phyloP scores from a whole-genome alignment of 495 filamentous ascomycete genomes.

The Aspergillus bertholletiae region DNA sequence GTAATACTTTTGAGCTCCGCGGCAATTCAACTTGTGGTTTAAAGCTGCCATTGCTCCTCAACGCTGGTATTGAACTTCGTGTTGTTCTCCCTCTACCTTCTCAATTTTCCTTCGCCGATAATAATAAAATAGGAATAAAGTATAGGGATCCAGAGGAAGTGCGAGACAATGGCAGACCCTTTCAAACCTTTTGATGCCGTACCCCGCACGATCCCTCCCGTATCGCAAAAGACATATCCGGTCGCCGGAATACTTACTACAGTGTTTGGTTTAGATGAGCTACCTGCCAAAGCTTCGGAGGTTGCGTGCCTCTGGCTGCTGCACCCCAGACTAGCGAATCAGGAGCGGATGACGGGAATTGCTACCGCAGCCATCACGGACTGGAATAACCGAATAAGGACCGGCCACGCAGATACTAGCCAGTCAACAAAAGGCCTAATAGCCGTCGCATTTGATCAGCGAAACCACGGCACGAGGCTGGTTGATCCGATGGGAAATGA shows the following conservation, averaged over 20 bases:
- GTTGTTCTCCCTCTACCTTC: too few species aligned
- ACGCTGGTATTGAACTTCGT: too few species aligned
- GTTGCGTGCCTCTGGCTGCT: conserved; percentile 83
- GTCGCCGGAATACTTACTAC: conserved; percentile 75
- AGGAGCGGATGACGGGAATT: conserved; percentile 65
- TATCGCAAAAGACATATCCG: conserved; percentile 59
- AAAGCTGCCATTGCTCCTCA: neutral
- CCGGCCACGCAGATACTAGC: conserved; percentile 19
- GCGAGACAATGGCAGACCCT: conserved; percentile 35
- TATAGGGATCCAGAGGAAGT: too few species aligned
- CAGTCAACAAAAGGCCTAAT: conserved; percentile 55
- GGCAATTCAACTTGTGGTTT: too few species aligned
- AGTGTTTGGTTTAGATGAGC: conserved; percentile 76
- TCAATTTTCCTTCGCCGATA: neutral
- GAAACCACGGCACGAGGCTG: conserved; percentile 80
- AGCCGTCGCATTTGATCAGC: conserved; percentile 78
- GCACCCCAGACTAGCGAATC: conserved; percentile 67
- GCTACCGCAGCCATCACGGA: conserved; percentile 52
- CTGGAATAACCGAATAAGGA: conserved; percentile 49
- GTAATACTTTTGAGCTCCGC: too few species aligned
- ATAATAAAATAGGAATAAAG: too few species aligned
- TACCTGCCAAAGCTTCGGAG: conserved; percentile 44
- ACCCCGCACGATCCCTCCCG: conserved; percentile 15
- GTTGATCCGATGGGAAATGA: conserved; percentile 59
- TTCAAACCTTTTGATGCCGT: conserved; percentile 28